Percentiles rank a stretch among this genome's conserved stretches.
These are phyloP conservation scores for Nidula niveotomentosa DNA, from an alignment of 1,284 basidiomycete species.

Conservation along the genomic window DNA sequence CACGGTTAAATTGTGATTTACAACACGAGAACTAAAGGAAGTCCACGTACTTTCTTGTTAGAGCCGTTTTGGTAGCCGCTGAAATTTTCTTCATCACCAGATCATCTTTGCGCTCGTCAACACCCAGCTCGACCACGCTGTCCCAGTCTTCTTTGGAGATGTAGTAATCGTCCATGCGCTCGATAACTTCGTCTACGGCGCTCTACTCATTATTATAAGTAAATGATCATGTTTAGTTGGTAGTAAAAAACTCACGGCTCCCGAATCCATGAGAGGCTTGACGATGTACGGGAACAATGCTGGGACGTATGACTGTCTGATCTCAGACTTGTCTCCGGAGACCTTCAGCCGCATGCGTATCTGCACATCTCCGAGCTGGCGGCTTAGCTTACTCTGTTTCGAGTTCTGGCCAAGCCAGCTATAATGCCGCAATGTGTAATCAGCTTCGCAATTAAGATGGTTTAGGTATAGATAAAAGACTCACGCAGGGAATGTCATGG, in stretches of 20 bases:
- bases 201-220: constrained; percentile 40
- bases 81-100: constrained; percentile 83
- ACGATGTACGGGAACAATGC: constrained; percentile 81
- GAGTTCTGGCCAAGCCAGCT: constrained; percentile 99
- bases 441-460: constrained; percentile 1
- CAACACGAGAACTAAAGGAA: constrained; percentile 1
- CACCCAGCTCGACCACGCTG: constrained; percentile 88
- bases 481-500: constrained; percentile 82
- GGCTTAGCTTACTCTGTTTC: constrained; percentile 80
- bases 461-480: constrained; percentile 21
- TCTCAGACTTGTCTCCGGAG: constrained; percentile 87
- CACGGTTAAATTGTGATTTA: neutral
- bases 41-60: constrained; percentile 78
- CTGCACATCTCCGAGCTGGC: constrained; percentile 89
- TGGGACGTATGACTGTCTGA: constrained; percentile 90
- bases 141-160: constrained; percentile 96
- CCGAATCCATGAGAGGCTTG: constrained; percentile 73
- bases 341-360: constrained; percentile 94
- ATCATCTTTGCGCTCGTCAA: constrained; percentile 79
- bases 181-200: constrained; percentile 81
- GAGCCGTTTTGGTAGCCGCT: constrained; percentile 76
- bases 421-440: constrained; percentile 3
- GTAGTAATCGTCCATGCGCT: constrained; percentile 93
- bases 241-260: constrained; percentile 47
- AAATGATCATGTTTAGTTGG: too few species aligned